Evolutionary conservation across 768 basidiomycete genomes (phyloP).

Genomic region (Amanita polypyramis): DNA sequence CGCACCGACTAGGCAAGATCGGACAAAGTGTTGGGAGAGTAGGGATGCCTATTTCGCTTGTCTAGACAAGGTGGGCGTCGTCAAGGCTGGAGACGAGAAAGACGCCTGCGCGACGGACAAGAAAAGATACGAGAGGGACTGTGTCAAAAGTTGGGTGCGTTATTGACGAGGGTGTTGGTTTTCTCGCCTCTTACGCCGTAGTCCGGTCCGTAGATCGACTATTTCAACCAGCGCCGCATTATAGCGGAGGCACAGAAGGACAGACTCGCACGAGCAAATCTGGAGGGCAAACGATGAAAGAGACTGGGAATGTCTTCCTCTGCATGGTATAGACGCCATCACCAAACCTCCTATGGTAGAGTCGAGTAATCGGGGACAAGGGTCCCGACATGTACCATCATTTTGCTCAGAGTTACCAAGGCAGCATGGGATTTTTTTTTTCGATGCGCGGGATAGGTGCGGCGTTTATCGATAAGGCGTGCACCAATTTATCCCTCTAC

Average conservation of each 20-base stretch:
- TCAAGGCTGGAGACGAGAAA: constrained; percentile 67
- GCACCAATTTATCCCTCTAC: too few species aligned
- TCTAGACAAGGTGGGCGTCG: constrained; percentile 56
- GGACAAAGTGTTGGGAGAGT: constrained; percentile 77
- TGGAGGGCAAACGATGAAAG: constrained; percentile 23
- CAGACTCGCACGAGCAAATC: constrained; percentile 39
- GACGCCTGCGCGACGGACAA: constrained; percentile 48
- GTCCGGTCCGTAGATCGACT: constrained; percentile 57
- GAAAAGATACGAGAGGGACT: constrained; percentile 54
- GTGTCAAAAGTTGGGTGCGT: constrained; percentile 87
- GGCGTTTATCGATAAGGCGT: too few species aligned
- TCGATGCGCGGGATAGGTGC: too few species aligned
- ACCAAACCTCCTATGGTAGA: not conserved
- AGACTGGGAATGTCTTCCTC: not conserved
- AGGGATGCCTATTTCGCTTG: constrained; percentile 83
- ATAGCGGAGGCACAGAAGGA: constrained; percentile 74
- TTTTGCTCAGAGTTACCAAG: too few species aligned
- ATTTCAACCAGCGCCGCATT: constrained; percentile 87
- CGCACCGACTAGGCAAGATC: constrained; percentile 46
- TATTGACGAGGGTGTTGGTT: not conserved
- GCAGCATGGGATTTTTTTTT: too few species aligned
- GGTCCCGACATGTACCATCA: too few species aligned
- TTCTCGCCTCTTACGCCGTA: not conserved
- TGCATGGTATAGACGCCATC: not conserved
- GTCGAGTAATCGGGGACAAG: not conserved